Conservation (phyloP, 306 rosid genomes). For the Acacia melanoxylon region DNA sequence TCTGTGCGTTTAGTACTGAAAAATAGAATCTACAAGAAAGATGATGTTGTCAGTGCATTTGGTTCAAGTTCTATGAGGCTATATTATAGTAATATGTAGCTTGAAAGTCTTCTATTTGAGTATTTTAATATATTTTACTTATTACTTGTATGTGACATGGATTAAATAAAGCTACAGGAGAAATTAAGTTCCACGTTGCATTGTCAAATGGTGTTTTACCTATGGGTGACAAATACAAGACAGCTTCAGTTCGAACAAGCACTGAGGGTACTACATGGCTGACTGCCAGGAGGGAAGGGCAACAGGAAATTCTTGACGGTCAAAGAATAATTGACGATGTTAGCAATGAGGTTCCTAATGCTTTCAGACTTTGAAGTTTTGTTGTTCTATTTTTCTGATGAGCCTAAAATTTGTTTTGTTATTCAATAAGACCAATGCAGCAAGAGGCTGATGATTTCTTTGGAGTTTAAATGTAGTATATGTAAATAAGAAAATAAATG, state of each 20-base stretch:
- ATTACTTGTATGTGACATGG: constrained; percentile 16
- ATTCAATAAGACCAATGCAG: neutral
- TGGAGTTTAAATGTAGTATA: neutral
- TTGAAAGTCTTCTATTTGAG: constrained; percentile 1
- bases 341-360: constrained; percentile 48
- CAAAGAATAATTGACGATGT: constrained; percentile 52
- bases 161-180: constrained; percentile 44
- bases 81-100: neutral
- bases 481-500: neutral
- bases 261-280: constrained; percentile 58
- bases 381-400: constrained; percentile 2
- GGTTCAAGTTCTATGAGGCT: constrained; percentile 11
- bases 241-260: constrained; percentile 54
- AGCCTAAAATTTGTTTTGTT: neutral
- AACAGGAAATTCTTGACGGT: constrained; percentile 61
- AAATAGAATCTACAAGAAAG: neutral
- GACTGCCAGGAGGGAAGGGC: constrained; percentile 72
- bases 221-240: constrained; percentile 60
- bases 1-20: constrained; percentile 2
- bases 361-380: neutral
- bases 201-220: constrained; percentile 63
- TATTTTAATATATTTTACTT: neutral
- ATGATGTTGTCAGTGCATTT: neutral
- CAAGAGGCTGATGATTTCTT: neutral
- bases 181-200: constrained; percentile 59